Conservation (phyloP, 2,329 filamentous ascomycete genomes). For the Didymella segeticola region DNA sequence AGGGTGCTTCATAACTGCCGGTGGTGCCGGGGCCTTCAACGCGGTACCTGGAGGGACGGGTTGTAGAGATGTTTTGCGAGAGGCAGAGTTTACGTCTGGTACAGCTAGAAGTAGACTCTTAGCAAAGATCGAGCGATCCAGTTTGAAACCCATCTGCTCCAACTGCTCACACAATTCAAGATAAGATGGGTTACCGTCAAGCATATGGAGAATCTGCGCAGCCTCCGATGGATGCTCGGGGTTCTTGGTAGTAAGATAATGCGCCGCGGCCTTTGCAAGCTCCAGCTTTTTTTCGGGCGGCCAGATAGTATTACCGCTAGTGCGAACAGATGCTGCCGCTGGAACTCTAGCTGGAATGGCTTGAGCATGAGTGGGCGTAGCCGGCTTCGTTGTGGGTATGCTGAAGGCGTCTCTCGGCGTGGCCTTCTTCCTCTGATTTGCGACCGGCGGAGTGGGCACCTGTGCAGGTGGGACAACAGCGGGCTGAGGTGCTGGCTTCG, state of each 20-base stretch:
- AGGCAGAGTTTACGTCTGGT: conserved; percentile 49
- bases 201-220: conserved; percentile 54
- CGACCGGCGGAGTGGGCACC: conserved; percentile 19
- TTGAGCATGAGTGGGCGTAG: conserved; percentile 5
- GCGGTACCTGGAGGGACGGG: conserved; percentile 3
- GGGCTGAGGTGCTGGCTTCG: conserved; percentile 32
- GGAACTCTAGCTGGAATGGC: conserved; percentile 14
- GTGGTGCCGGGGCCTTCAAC: conserved; percentile 8
- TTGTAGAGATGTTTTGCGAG: conserved; percentile 26
- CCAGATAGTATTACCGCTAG: conserved; percentile 54
- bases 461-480: conserved; percentile 14
- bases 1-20: conserved; percentile 2
- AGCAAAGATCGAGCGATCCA: conserved; percentile 62
- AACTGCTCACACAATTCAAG: conserved; percentile 61
- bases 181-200: conserved; percentile 63
- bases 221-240: conserved; percentile 45
- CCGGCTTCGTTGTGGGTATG: conserved; percentile 10
- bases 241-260: conserved; percentile 57
- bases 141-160: conserved; percentile 56
- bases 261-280: conserved; percentile 58
- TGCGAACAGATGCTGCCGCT: conserved; percentile 3
- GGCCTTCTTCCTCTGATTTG: conserved; percentile 33
- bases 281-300: conserved; percentile 58
- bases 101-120: conserved; percentile 57
- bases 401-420: conserved; percentile 21